phyloP scores from a whole-genome alignment of 148 eudicot species.

The Mesembryanthemum crystallinum region DNA sequence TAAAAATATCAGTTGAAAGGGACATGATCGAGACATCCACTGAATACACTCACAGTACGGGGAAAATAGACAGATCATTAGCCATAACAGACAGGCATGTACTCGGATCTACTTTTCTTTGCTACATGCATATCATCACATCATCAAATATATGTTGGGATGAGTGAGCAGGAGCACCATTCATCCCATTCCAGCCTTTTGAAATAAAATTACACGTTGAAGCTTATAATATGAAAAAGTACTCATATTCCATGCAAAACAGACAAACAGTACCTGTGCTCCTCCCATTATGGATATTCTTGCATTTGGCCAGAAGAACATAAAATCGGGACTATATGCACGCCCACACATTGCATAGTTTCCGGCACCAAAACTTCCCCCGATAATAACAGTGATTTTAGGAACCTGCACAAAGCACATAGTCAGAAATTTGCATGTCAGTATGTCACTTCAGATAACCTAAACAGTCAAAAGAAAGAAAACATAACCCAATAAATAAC shows the following conservation, averaged over 20 bases:
- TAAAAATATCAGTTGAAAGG: not conserved
- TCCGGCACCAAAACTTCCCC: constrained; percentile 99
- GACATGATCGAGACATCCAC: not conserved
- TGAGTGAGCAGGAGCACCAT: not conserved
- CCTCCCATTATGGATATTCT: constrained; percentile 97
- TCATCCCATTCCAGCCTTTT: not conserved
- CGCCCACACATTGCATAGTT: constrained; percentile 99
- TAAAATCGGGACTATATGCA: constrained; percentile 92
- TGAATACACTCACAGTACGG: not conserved
- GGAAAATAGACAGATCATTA: too few species aligned
- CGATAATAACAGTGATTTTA: constrained; percentile 80
- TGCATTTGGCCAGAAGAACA: constrained; percentile 99
- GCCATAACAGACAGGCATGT: too few species aligned
- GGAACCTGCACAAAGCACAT: constrained; percentile 64
- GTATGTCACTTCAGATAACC: too few species aligned
- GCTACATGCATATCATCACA: too few species aligned
- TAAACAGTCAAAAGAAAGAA: not conserved
- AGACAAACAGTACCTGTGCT: constrained; percentile 58
- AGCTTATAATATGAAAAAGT: not conserved
- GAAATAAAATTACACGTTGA: not conserved
- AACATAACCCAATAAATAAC: not conserved
- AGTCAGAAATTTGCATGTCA: constrained; percentile 4
- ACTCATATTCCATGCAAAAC: not conserved
- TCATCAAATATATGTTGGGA: not conserved
- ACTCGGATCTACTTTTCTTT: too few species aligned